Evolutionary conservation across 208 protist genomes (phyloP).

Genomic region (Leishmania amazonensis): DNA sequence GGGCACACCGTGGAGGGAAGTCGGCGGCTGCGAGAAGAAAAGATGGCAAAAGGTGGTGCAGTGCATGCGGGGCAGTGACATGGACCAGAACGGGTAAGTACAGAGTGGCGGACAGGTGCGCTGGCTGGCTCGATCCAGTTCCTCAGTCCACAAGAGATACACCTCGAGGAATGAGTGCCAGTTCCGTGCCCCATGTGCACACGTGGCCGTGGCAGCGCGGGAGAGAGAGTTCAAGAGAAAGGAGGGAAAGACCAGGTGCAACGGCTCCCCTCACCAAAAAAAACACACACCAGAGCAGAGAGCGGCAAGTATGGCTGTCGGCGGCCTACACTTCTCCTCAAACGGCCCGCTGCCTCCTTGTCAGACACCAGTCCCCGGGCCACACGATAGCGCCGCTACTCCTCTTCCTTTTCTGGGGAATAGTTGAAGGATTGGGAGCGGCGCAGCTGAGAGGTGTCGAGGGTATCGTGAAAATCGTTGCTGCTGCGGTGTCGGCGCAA

Average conservation of each 20-base stretch:
- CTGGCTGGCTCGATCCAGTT: not conserved
- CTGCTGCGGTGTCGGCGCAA: constrained; percentile 10
- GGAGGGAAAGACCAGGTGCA: not conserved
- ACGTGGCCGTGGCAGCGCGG: not conserved
- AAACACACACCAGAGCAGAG: not conserved
- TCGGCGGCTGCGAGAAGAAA: not conserved
- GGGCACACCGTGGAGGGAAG: not conserved
- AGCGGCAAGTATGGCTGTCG: not conserved
- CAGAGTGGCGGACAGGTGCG: not conserved
- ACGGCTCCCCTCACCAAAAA: not conserved
- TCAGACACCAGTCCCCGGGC: not conserved
- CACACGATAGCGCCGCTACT: not conserved
- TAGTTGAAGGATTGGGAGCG: constrained; percentile 22
- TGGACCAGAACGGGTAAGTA: too few relatives aligned
- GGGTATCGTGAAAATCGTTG: constrained; percentile 10
- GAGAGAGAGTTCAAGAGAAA: not conserved
- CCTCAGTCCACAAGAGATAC: not conserved
- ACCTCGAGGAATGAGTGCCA: not conserved
- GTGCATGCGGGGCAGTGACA: not conserved
- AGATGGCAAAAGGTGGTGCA: not conserved
- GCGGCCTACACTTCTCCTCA: not conserved
- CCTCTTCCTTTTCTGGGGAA: not conserved
- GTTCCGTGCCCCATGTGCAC: not conserved
- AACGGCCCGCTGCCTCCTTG: not conserved
- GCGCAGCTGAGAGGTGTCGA: constrained; percentile 30